Percentiles rank a stretch among this genome's conserved stretches.
Conservation (phyloP, 148 eudicot species). For the Vaccinium myrtillus region DNA sequence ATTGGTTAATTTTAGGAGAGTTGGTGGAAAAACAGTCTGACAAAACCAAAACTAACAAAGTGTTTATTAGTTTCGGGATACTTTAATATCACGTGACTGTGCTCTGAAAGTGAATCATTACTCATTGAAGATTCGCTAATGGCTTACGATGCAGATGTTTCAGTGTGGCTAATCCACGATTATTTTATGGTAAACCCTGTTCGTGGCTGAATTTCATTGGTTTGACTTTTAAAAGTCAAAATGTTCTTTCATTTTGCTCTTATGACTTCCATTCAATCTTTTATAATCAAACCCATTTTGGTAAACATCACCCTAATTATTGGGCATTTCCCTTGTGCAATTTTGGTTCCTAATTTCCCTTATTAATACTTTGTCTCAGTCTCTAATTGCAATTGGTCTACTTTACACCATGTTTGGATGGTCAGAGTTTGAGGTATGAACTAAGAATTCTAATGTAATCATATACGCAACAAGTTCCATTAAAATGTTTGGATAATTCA, state of each 20-base stretch:
- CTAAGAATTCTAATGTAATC: background rate
- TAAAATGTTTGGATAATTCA: background rate
- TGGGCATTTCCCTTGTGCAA: background rate
- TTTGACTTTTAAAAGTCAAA: background rate
- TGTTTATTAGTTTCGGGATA: too few species aligned
- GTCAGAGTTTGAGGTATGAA: background rate
- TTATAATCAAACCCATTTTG: background rate
- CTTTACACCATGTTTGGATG: background rate
- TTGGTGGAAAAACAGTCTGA: too few species aligned
- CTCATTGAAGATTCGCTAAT: background rate
- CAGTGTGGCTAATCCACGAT: background rate
- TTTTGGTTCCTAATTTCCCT: background rate
- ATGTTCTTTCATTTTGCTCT: background rate
- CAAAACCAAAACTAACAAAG: too few species aligned
- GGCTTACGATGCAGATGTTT: constrained; percentile 5
- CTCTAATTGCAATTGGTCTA: background rate
- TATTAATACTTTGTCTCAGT: background rate
- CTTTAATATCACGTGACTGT: too few species aligned
- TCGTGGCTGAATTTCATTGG: background rate
- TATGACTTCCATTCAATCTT: background rate
- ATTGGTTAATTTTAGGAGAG: too few species aligned
- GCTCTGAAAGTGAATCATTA: too few species aligned
- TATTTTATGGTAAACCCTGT: background rate
- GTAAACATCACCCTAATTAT: background rate
- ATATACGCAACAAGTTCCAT: background rate